phyloP scores from a whole-genome alignment of 1,139 yeast species.

The Candida frijolesensis region DNA sequence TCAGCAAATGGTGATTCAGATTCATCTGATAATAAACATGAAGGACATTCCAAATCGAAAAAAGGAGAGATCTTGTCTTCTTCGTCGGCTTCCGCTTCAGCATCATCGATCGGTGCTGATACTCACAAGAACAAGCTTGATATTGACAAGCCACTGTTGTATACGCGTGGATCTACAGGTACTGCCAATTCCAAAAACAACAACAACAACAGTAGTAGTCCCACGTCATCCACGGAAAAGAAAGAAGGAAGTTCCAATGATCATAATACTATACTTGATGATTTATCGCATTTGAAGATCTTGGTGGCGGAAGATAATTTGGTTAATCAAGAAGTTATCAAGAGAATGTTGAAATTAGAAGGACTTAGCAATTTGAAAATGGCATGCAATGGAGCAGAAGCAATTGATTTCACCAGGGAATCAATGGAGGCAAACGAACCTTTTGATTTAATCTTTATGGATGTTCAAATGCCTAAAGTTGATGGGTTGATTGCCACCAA shows the following conservation, averaged over 20 bases:
- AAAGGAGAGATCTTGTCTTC: constrained; percentile 4
- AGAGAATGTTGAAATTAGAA: constrained; percentile 79
- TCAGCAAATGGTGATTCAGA: constrained; percentile 1
- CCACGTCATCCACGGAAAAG: not conserved
- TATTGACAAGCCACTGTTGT: constrained; percentile 40
- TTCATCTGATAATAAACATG: not conserved
- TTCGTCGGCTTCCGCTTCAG: not conserved
- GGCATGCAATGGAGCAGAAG: constrained; percentile 92
- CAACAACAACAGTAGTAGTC: too few relatives aligned
- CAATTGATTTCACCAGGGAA: constrained; percentile 62
- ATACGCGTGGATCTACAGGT: constrained; percentile 57
- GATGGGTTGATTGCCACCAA: constrained; percentile 86
- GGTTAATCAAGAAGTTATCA: constrained; percentile 89
- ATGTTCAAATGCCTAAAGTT: constrained; percentile 92
- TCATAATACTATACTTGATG: constrained; percentile 26
- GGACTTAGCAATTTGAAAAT: constrained; percentile 70
- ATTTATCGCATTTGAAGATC: constrained; percentile 49
- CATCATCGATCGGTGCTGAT: not conserved
- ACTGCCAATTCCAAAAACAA: constrained; percentile 46
- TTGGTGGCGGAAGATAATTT: constrained; percentile 94
- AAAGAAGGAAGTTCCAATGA: not conserved
- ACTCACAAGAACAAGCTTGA: not conserved
- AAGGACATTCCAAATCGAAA: not conserved
- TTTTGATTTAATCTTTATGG: constrained; percentile 87
- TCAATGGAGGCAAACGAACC: constrained; percentile 41